Base-by-base conservation (phyloP, 2,329 filamentous ascomycete species). In the Colletotrichum melonis region DNA sequence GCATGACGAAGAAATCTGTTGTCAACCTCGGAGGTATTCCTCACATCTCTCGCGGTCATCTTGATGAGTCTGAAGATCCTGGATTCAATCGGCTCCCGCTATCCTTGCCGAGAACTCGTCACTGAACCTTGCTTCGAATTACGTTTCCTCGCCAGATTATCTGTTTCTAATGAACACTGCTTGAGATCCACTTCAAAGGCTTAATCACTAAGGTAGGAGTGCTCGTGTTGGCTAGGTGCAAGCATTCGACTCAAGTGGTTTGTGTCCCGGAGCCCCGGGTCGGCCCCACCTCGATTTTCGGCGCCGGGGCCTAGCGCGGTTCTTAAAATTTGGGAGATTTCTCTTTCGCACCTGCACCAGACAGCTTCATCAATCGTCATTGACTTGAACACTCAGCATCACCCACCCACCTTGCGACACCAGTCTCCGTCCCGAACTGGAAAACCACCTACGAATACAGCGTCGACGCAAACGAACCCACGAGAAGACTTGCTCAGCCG, bases 201-300 rank as follows among this genome's bases (percentile, higher is more conserved):
- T 42, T 7, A 42, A 12, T 19, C 19, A 19, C 30, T 0, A 32
- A 32, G 30, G 30, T 32, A 32, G 8, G 30, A 49, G 19, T n/a
- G 19, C 42, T 22, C 42, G 1, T 49, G 42, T 22, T 9, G 26
- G 30, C 11, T 24, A 28, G 46, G n/a, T 8, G 60, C 46, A 19
- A 7, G 5, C 12, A 63, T 9, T 22, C n/a, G 6, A 19, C 52
- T 42, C 42, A 19, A 7, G 26, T 9, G n/a, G 16, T 55, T 26
- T n/a, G 42, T 49, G 19, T 22, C 16, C 30, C 62, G 49, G 46
- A n/a, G 30, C 9, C 14, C 30, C 49, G 28, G 30, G 9, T 26
- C 46, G 46, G 62, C 62, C 62, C 62, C 62, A 64, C 46, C 32
- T n/a, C 46, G n/a, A 54, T 19, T 64, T 64, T 49, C 62, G 62